Evolutionary conservation across 2,329 filamentous ascomycete genomes (phyloP).

Genomic region (Metarhizium sp.): DNA sequence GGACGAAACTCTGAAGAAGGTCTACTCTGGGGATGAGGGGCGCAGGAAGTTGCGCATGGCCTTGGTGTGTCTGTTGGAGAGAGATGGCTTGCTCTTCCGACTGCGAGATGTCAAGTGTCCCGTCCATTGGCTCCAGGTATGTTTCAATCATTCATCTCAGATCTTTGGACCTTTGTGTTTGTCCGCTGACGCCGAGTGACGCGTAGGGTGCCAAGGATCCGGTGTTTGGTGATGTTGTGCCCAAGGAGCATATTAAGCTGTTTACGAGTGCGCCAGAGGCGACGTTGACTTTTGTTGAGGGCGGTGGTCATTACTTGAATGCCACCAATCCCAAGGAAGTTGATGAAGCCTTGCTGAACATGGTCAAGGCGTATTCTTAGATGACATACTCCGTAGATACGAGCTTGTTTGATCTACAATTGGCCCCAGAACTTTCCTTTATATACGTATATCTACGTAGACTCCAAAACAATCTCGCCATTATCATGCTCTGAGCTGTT

Average conservation of each 20-base stretch:
- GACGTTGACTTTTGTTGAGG: slow-evolving; percentile 32
- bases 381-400: neutral
- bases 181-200: neutral
- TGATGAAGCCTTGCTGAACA: slow-evolving; percentile 32
- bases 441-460: too few relatives aligned
- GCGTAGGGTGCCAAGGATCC: slow-evolving; percentile 34
- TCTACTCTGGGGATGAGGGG: slow-evolving; percentile 41
- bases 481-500: too few relatives aligned
- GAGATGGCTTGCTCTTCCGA: slow-evolving; percentile 38
- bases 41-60: slow-evolving; percentile 38
- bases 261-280: slow-evolving; percentile 37
- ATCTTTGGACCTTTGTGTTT: neutral
- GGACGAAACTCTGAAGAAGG: slow-evolving; percentile 32
- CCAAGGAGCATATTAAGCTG: slow-evolving; percentile 39
- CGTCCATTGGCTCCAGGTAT: slow-evolving; percentile 42
- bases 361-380: slow-evolving; percentile 25
- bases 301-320: slow-evolving; percentile 39
- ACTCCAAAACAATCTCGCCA: too few relatives aligned
- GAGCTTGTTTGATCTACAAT: neutral
- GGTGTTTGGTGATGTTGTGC: slow-evolving; percentile 29
- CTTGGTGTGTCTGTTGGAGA: slow-evolving; percentile 31
- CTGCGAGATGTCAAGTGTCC: slow-evolving; percentile 39
- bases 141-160: neutral
- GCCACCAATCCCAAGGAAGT: slow-evolving; percentile 38
- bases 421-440: too few relatives aligned